Percentiles rank a stretch among this genome's conserved stretches.
These are phyloP conservation scores for Pseudogymnoascus sp. DNA, from an alignment of 2,329 filamentous ascomycete genomes.

Conservation along the genomic window DNA sequence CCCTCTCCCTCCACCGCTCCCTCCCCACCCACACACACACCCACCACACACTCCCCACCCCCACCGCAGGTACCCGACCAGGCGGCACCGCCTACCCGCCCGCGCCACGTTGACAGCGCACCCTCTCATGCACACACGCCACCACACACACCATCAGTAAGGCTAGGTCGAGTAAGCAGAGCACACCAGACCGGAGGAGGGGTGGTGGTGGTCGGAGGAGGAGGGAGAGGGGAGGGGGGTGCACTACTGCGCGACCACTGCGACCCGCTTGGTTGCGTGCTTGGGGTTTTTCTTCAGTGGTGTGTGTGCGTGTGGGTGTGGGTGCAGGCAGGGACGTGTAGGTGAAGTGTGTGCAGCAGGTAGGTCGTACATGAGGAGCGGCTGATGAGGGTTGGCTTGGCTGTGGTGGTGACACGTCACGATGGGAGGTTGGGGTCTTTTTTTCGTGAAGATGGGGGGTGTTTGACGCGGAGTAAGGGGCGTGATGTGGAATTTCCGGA, in stretches of 20 bases:
- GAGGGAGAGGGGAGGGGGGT: background rate
- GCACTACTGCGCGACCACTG: background rate
- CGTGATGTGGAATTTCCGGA: too few species aligned
- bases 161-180: too few species aligned
- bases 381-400: background rate
- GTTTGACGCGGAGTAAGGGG: too few species aligned
- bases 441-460: too few species aligned
- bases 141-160: too few species aligned
- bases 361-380: too few species aligned
- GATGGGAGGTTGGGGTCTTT: too few species aligned
- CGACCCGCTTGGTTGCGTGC: background rate
- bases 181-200: too few species aligned
- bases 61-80: conserved; percentile 50
- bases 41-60: conserved; percentile 38
- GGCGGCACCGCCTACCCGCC: conserved; percentile 35
- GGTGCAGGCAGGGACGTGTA: background rate
- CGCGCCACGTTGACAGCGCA: conserved; percentile 20
- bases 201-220: too few species aligned
- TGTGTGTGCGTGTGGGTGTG: too few species aligned
- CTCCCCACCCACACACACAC: conserved; percentile 34
- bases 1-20: conserved; percentile 16
- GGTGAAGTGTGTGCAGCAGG: background rate
- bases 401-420: background rate
- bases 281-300: background rate
- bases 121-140: conserved; percentile 8